These are phyloP conservation scores for Pisolithus orientalis DNA, from an alignment of 768 basidiomycete species.

Conservation along the genomic window DNA sequence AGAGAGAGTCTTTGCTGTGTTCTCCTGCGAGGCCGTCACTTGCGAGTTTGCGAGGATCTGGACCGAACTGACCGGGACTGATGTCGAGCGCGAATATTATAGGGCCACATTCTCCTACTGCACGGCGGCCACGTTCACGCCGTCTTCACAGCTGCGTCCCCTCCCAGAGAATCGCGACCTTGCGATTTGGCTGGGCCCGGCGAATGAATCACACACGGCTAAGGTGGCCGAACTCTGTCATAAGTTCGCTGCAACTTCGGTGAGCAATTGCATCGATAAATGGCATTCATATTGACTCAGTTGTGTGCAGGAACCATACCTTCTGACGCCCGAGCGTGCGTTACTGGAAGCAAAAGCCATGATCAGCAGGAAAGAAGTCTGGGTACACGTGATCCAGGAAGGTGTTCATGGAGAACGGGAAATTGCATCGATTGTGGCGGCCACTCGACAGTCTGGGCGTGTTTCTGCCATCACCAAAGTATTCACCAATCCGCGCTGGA, in stretches of 20 bases:
- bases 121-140: constrained; percentile 37
- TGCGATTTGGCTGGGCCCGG: constrained; percentile 28
- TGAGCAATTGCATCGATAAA: constrained; percentile 25
- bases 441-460: constrained; percentile 50
- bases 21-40: constrained; percentile 46
- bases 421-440: constrained; percentile 63
- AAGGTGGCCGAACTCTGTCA: constrained; percentile 43
- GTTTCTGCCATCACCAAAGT: constrained; percentile 71
- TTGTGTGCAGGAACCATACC: constrained; percentile 46
- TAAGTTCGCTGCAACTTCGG: constrained; percentile 54
- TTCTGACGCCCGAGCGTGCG: constrained; percentile 37
- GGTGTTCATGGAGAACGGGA: constrained; percentile 20
- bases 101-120: constrained; percentile 53
- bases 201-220: constrained; percentile 23
- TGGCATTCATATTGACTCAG: background rate
- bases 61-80: constrained; percentile 40
- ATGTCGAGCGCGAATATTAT: constrained; percentile 43
- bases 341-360: constrained; percentile 44
- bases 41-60: constrained; percentile 42
- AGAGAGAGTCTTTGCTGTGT: constrained; percentile 58
- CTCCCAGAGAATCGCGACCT: constrained; percentile 8
- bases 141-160: background rate
- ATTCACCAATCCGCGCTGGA: constrained; percentile 49
- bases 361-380: constrained; percentile 43
- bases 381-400: constrained; percentile 49